phyloP scores from a whole-genome alignment of 2,329 filamentous ascomycete genomes.

The Zymoseptoria passerinii region DNA sequence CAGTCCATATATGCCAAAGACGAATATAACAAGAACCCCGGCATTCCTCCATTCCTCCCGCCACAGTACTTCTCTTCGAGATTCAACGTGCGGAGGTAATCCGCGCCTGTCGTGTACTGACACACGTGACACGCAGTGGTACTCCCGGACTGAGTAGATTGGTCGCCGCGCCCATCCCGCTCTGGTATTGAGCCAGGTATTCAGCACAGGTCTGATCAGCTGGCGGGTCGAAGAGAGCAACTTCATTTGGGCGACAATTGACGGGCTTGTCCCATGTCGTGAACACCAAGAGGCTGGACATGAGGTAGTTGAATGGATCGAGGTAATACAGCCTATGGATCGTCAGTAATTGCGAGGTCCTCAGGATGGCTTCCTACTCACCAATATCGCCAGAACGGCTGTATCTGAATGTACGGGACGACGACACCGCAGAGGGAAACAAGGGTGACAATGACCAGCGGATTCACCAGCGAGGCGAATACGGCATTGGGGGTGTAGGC shows the following conservation, averaged over 20 bases:
- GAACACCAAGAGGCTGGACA: slow-evolving; percentile 34
- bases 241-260: slow-evolving; percentile 29
- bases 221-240: slow-evolving; percentile 42
- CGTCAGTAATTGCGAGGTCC: background rate
- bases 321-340: slow-evolving; percentile 20
- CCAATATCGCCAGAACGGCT: slow-evolving; percentile 34
- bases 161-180: slow-evolving; percentile 39
- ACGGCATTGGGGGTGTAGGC: slow-evolving; percentile 37
- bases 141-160: slow-evolving; percentile 54
- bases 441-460: slow-evolving; percentile 27
- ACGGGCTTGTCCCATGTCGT: slow-evolving; percentile 36
- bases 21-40: slow-evolving; percentile 51
- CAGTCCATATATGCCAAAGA: slow-evolving; percentile 37
- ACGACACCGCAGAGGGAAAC: slow-evolving; percentile 31
- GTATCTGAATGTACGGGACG: slow-evolving; percentile 28
- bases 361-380: background rate
- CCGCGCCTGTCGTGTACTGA: slow-evolving; percentile 48
- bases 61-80: slow-evolving; percentile 54
- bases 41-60: slow-evolving; percentile 65
- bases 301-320: slow-evolving; percentile 38
- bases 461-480: slow-evolving; percentile 41
- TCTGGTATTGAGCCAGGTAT: slow-evolving; percentile 49
- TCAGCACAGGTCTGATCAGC: slow-evolving; percentile 47
- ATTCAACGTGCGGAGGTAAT: slow-evolving; percentile 54
- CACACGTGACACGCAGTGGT: slow-evolving; percentile 52